These are phyloP conservation scores for Metroxylon sagu DNA, from an alignment of 176 grass and related monocot genomes.

Conservation along the genomic window DNA sequence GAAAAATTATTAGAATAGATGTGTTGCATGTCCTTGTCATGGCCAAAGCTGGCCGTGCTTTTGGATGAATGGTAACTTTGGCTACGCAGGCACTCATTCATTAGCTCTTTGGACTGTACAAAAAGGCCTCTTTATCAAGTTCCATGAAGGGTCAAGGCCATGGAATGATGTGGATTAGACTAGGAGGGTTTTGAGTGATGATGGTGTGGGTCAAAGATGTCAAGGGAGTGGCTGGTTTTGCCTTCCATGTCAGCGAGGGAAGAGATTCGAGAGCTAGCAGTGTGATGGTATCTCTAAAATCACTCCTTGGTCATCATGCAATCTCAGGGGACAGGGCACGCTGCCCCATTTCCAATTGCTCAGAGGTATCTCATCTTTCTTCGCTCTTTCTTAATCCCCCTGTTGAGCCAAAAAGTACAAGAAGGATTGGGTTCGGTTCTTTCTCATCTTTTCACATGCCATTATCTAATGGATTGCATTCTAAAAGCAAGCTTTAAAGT, in stretches of 20 bases:
- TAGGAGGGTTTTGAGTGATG: not conserved
- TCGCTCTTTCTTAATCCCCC: constrained; percentile 4
- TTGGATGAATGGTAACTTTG: constrained; percentile 33
- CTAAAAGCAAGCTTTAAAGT: too few species aligned
- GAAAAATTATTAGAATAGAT: constrained; percentile 28
- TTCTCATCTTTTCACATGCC: constrained; percentile 3
- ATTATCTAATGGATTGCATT: not conserved
- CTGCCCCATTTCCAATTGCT: constrained; percentile 24
- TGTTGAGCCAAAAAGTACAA: constrained; percentile 10
- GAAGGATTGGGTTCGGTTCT: constrained; percentile 13
- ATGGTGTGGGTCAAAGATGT: constrained; percentile 21
- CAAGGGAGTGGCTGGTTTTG: constrained; percentile 18
- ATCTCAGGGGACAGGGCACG: constrained; percentile 56
- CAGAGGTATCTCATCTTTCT: constrained; percentile 5
- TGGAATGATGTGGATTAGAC: constrained; percentile 28
- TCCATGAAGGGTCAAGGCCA: constrained; percentile 29
- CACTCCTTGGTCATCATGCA: constrained; percentile 39
- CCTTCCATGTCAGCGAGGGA: constrained; percentile 20
- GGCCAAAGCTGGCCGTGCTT: constrained; percentile 51
- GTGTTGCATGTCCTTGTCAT: constrained; percentile 48
- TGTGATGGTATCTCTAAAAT: constrained; percentile 17
- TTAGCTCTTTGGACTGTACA: constrained; percentile 11
- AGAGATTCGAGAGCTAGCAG: constrained; percentile 4
- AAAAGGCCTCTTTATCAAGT: constrained; percentile 23
- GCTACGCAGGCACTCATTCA: constrained; percentile 3